Conservation (phyloP, 2,329 filamentous ascomycete genomes). For the Capronia americana region DNA sequence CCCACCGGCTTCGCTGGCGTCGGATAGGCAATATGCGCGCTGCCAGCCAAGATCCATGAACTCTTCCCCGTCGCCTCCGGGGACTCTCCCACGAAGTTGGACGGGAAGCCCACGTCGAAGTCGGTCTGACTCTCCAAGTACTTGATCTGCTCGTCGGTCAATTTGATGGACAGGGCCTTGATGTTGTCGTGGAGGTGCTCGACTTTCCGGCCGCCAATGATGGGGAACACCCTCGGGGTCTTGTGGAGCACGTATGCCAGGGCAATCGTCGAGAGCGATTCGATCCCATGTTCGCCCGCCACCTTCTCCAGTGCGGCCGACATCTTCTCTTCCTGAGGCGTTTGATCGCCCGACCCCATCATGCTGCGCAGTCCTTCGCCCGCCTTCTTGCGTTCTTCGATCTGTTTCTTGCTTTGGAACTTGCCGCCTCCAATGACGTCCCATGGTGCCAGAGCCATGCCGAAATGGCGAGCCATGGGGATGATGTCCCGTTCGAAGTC, state of each 20-base stretch:
- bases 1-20: constrained; percentile 14
- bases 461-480: constrained; percentile 49
- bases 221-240: constrained; percentile 73
- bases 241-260: constrained; percentile 77
- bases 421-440: constrained; percentile 62
- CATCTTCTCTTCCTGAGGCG: constrained; percentile 34
- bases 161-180: constrained; percentile 63
- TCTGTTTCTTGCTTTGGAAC: constrained; percentile 57
- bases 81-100: constrained; percentile 44
- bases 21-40: constrained; percentile 23
- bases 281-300: constrained; percentile 55
- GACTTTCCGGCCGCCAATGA: constrained; percentile 72
- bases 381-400: constrained; percentile 49
- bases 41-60: constrained; percentile 4
- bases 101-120: constrained; percentile 66
- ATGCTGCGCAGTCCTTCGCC: constrained; percentile 44
- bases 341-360: constrained; percentile 48
- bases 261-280: constrained; percentile 67
- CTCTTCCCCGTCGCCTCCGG: constrained; percentile 21
- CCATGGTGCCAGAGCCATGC: constrained; percentile 63
- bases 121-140: constrained; percentile 60
- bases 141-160: constrained; percentile 60
- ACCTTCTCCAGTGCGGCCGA: constrained; percentile 42
- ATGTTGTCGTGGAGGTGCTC: constrained; percentile 75
- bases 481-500: constrained; percentile 53